Conservation (phyloP, 148 eudicot species). For the Salicornia ramosissima region DNA sequence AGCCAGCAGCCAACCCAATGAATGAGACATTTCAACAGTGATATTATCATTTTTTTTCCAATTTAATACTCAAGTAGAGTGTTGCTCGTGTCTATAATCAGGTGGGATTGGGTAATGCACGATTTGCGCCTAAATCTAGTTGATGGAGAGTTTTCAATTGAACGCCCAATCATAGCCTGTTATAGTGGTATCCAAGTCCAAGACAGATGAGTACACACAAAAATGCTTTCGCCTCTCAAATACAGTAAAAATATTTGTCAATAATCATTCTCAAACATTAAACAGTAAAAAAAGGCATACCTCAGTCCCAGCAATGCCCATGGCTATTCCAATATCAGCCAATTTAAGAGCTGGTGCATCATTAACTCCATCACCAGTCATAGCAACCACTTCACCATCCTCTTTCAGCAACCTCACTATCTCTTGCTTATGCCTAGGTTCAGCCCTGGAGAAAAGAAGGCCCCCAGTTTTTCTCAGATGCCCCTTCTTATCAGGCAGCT, state of each 20-base stretch:
- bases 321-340: constrained; percentile 78
- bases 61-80: background rate
- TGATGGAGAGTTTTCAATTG: background rate
- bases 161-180: background rate
- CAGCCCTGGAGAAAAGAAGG: constrained; percentile 69
- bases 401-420: constrained; percentile 70
- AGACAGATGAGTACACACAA: background rate
- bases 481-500: constrained; percentile 34
- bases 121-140: background rate
- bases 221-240: too few relatives aligned
- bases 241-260: too few relatives aligned
- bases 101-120: background rate
- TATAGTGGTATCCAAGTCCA: background rate
- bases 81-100: background rate
- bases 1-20: background rate
- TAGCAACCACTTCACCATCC: constrained; percentile 74
- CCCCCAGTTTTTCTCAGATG: constrained; percentile 49
- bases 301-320: constrained; percentile 85
- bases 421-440: constrained; percentile 76
- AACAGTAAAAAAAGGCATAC: constrained; percentile 27
- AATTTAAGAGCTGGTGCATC: constrained; percentile 75
- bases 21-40: background rate
- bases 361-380: constrained; percentile 83
- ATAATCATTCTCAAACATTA: background rate
- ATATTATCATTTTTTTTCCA: background rate